phyloP scores from a whole-genome alignment of 306 rosid genomes.

The Cercis canadensis region DNA sequence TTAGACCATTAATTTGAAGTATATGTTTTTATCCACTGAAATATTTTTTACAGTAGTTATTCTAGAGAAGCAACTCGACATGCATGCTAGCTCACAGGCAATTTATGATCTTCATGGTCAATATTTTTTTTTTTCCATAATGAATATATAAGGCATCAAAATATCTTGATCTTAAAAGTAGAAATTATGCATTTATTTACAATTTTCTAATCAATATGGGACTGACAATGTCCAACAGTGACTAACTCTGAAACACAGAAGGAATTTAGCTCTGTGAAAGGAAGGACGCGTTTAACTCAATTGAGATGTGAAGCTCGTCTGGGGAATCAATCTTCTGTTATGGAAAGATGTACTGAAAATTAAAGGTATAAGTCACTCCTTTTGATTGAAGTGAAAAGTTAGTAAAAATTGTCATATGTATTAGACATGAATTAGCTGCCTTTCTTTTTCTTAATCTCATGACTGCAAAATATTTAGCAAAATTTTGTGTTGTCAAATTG shows the following conservation, averaged over 20 bases:
- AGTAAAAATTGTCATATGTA: background rate
- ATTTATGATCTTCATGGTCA: background rate
- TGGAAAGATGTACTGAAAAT: constrained; percentile 21
- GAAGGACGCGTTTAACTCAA: constrained; percentile 42
- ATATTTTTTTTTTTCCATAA: too few species aligned
- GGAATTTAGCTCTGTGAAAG: constrained; percentile 20
- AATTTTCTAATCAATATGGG: background rate
- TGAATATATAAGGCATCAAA: background rate
- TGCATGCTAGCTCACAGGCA: background rate
- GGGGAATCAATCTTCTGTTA: constrained; percentile 25
- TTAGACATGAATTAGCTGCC: background rate
- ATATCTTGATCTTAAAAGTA: constrained; percentile 5
- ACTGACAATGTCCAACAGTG: constrained; percentile 34
- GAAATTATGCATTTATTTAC: background rate
- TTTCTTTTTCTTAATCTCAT: constrained; percentile 9
- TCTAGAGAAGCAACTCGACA: constrained; percentile 9
- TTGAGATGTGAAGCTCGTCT: constrained; percentile 41
- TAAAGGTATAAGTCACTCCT: constrained; percentile 31
- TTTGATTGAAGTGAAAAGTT: too few species aligned
- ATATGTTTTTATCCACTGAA: background rate
- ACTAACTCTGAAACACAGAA: constrained; percentile 25
- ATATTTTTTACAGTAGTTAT: constrained; percentile 3
- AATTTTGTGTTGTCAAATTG: background rate
- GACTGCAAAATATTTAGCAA: background rate
- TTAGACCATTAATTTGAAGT: background rate